phyloP scores from a whole-genome alignment of 371 early-diverging fungal genomes.

The Thermomucor indicae-seudaticae region DNA sequence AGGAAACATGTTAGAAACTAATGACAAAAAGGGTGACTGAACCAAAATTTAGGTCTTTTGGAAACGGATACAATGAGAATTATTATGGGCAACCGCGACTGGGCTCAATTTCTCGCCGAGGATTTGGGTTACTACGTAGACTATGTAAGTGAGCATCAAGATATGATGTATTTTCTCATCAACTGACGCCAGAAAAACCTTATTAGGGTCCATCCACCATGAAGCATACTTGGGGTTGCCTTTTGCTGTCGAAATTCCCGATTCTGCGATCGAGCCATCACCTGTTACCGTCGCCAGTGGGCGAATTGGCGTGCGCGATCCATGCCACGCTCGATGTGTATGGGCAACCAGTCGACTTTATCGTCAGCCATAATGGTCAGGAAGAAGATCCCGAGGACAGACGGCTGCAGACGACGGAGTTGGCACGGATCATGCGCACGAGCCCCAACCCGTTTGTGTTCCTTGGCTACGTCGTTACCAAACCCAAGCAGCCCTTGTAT shows the following conservation, averaged over 20 bases:
- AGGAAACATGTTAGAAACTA: background rate
- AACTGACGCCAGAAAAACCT: background rate
- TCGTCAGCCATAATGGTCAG: constrained; percentile 84
- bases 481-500: constrained; percentile 65
- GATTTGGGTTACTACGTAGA: constrained; percentile 75
- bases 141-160: constrained; percentile 44
- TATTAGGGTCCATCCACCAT: constrained; percentile 67
- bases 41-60: constrained; percentile 45
- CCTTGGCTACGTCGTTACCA: constrained; percentile 80
- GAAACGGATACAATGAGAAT: constrained; percentile 80
- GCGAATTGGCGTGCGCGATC: constrained; percentile 84
- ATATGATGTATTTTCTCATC: background rate
- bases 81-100: constrained; percentile 86
- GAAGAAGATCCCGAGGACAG: constrained; percentile 77
- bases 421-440: constrained; percentile 73
- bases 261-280: constrained; percentile 71
- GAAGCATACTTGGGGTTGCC: constrained; percentile 87
- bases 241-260: constrained; percentile 83
- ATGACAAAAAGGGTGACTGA: background rate
- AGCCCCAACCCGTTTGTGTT: constrained; percentile 76
- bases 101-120: constrained; percentile 78
- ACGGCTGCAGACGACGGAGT: constrained; percentile 72
- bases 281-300: constrained; percentile 76
- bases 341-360: constrained; percentile 77
- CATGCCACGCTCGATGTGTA: constrained; percentile 81